A percentile compares a stretch with the other conserved stretches of the same genome.
phyloP scores from a whole-genome alignment of 371 early-diverging fungal species.

The Furculomyces boomerangus region DNA sequence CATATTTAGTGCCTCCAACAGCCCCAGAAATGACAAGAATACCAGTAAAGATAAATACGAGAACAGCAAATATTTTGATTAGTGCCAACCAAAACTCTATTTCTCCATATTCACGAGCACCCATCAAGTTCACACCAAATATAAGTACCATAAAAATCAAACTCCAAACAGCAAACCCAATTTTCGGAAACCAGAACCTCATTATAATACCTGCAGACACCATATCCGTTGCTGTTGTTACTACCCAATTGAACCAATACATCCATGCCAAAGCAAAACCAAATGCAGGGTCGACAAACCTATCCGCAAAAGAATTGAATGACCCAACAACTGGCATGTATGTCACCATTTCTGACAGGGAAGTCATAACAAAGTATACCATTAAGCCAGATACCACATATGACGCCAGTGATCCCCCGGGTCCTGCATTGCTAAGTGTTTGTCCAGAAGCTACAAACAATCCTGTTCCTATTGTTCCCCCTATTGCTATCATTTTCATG shows the following conservation, averaged over 20 bases:
- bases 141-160: constrained; percentile 36
- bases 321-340: constrained; percentile 65
- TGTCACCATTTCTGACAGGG: constrained; percentile 75
- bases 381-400: constrained; percentile 52
- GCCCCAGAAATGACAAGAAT: constrained; percentile 42
- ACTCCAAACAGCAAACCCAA: constrained; percentile 40
- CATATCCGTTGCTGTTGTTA: constrained; percentile 63
- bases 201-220: constrained; percentile 64
- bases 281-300: constrained; percentile 66
- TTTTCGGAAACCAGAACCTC: constrained; percentile 53
- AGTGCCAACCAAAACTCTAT: constrained; percentile 51
- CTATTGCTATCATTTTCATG: constrained; percentile 60
- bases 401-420: constrained; percentile 55
- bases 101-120: constrained; percentile 54
- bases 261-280: constrained; percentile 65
- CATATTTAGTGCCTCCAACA: constrained; percentile 37
- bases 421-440: constrained; percentile 55
- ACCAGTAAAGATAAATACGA: constrained; percentile 56
- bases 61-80: constrained; percentile 40
- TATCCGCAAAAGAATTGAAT: constrained; percentile 62
- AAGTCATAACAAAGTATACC: constrained; percentile 64
- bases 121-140: constrained; percentile 36
- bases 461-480: constrained; percentile 70
- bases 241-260: constrained; percentile 72
- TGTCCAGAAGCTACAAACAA: constrained; percentile 68